Base-by-base conservation (phyloP, 371 early-diverging fungal species). In the Mucor lusitanicus region DNA sequence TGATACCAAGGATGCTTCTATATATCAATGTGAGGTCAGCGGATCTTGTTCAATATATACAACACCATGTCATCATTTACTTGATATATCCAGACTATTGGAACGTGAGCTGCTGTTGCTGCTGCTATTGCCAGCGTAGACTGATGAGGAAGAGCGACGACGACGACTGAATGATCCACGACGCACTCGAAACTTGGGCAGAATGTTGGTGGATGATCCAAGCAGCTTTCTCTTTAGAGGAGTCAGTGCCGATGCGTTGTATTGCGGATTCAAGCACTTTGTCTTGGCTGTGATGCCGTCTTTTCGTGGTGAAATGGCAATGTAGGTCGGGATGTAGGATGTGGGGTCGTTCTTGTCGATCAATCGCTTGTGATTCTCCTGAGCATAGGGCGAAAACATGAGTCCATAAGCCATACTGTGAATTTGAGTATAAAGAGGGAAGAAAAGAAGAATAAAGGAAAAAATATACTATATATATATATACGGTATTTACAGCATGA, bases 211-310 rank as follows among this genome's bases (percentile, higher is more conserved):
- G 9, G 73, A 65, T 1, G 70, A 65, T 3, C 30, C 56, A 40
- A 63, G 57, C 40, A 72, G 33, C 55, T 65, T 72, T 61, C 68
- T 60, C 30, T 65, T 72, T 25, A 72, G 40, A 0, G 69, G 72
- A 8, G 33, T 23, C 4, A 68, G 30, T 23, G 63, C 17, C 9
- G 64, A 56, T 21, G 46, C 57, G 1, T 9, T 56, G 9, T 60
- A 9, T 35, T 61, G 61, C 8, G 68, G 70, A 30, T 70, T 74
- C 0, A 74, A 15, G 17, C 74, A 64, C 35, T 70, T 70, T 8
- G 60, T 67, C 44, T 64, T 74, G 5, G 74, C 70, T 7, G 73
- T 72, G 3, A 27, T 56, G 6, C 74, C 74, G 55, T 74, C 68
- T 46, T 74, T 74, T 59, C 46, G 56, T 12, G 67, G 74, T 30